phyloP scores from a whole-genome alignment of 495 filamentous ascomycete genomes.

The Pseudotulostoma volvatum region DNA sequence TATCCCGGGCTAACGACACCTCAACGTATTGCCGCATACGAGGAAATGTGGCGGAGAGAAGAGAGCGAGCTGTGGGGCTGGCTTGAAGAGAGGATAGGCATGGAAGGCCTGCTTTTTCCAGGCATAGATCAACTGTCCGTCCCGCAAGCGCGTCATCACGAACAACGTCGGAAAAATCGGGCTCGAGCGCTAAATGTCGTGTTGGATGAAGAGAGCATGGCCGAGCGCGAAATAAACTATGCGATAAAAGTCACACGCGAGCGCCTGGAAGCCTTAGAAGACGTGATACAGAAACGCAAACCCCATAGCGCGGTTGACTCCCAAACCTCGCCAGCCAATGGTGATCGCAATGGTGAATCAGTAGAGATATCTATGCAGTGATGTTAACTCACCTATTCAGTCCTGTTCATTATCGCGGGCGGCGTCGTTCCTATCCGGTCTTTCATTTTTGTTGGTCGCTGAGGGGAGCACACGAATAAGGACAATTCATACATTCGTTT shows the following conservation, averaged over 20 bases:
- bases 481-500: too few relatives aligned
- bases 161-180: slow-evolving; percentile 9
- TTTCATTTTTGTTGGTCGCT: too few relatives aligned
- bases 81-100: slow-evolving; percentile 75
- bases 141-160: slow-evolving; percentile 8
- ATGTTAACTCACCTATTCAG: too few relatives aligned
- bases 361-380: too few relatives aligned
- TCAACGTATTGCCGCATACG: slow-evolving; percentile 68
- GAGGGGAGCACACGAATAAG: too few relatives aligned
- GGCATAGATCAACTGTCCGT: slow-evolving; percentile 15
- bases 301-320: too few relatives aligned
- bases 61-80: slow-evolving; percentile 91
- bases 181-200: slow-evolving; percentile 24
- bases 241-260: slow-evolving; percentile 78
- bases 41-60: slow-evolving; percentile 81
- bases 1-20: slow-evolving; percentile 27
- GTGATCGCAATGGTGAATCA: too few relatives aligned
- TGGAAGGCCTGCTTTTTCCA: slow-evolving; percentile 44
- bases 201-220: slow-evolving; percentile 55
- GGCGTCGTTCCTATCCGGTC: too few relatives aligned
- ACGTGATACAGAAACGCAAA: slow-evolving; percentile 46
- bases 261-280: slow-evolving; percentile 56
- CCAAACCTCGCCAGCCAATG: too few relatives aligned
- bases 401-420: too few relatives aligned
- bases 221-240: slow-evolving; percentile 63